Evolutionary conservation across 768 basidiomycete genomes (phyloP), one percentile per base, ranked within the genome.

Genomic region (Daedaleopsis nitida): DNA sequence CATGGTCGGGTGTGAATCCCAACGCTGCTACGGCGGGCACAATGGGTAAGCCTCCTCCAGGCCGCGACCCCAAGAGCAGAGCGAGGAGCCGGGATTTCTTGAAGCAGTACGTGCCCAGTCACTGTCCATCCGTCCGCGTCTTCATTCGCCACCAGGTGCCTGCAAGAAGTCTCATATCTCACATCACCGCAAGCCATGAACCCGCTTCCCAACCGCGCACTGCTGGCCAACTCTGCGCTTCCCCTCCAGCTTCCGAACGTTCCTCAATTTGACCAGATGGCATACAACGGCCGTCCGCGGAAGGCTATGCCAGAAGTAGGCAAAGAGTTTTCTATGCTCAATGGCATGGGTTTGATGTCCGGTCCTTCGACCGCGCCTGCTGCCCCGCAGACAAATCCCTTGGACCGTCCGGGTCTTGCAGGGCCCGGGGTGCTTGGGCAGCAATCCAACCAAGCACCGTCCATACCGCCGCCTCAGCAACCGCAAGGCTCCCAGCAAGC

Each of bases 141-240:
- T 52, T 27, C 44, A 21, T 44, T 52, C 14, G 21, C 11, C 39
- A 57, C 7, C 64, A 95, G 92, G 76, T 98, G 97, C 76, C 81
- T 99, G 24, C 97, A 98, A 77, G 97, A 99, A 81, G 92, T 99
- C 66, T 92, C 93, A 13, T 99, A 99, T 75, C 80, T 99, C 56
- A 99, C 97, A 1, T 98, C 96, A 0, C 89, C 94, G 1, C 92
- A 97, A 73, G 96, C 97, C 7, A 89, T 98, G 84, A 99, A 99
- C 73, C 97, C 97, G 47, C 81, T 98, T 53, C 94, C 94, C 3
- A 91, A 94, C 62, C 86, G 93, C 68, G 90, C 92, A 2, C 80
- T 94, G 58, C 75, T 88, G 59, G 86, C 82, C 67, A 91, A 86
- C 69, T 74, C 87, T 32, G 79, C 83, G 51, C 81, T 87, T 56